Base-by-base conservation (phyloP, 345 rosid genomes). In the Lepidium sativum region DNA sequence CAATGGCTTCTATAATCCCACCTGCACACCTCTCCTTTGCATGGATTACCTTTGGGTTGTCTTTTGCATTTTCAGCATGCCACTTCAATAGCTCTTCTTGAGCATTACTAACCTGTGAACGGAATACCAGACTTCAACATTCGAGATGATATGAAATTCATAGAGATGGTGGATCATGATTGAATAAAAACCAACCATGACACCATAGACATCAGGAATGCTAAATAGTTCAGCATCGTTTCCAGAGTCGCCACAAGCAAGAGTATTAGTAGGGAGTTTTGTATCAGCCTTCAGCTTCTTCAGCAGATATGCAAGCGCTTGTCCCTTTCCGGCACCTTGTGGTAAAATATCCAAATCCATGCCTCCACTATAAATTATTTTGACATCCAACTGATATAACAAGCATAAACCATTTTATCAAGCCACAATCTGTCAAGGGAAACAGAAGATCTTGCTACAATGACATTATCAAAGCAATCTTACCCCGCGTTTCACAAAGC, bases 241-340 rank as follows among this genome's bases (percentile, higher is more conserved):
- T 60, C 99, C 99, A 39, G 99, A 94, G 78, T 94, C 99, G 12
- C 99, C 99, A 72, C 99, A 91, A 40, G 72, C 97, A 78, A 94
- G 95, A 53, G 97, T 94, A 63, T 82, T 88, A n/a, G 18, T 39
- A 45, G 99, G 99, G 47, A 79, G 76, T 66, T 81, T 85, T 69
- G 92, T 84, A 70, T 81, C 91, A 53, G 71, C 43, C 75, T 81
- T 85, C 16, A 94, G 84, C 77, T 94, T 88, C 78, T 79, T 76
- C 9, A 81, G 84, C 69, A 94, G 78, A 78, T 88, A 94, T 0
- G 96, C 92, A 60, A 90, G 96, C 43, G 97, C 99, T 78, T 90
- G 96, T 63, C 99, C 99, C 82, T 94, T 94, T 27, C 99, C 99
- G 15, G 96, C 97, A 78, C 96, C 95, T 85, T 84, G 89, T 41